Evolutionary conservation across 352 stramenopile species (phyloP).

Genomic region (Phytopythium cucurbitacearum): DNA sequence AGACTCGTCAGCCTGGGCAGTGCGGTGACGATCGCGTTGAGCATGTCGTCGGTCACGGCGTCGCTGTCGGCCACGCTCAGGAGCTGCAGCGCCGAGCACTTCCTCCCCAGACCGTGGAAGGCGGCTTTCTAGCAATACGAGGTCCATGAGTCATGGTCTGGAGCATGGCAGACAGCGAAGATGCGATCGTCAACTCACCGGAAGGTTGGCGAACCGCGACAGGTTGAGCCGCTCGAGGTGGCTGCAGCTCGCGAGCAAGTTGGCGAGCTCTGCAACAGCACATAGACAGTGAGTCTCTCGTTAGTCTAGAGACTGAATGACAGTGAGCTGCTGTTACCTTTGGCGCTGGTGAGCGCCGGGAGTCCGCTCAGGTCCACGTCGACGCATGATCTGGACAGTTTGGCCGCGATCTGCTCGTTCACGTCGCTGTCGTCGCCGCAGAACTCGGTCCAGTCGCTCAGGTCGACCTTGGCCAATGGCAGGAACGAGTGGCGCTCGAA

Average conservation of each 20-base stretch:
- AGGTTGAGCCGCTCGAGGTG: conserved; percentile 37
- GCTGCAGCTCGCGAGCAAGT: conserved; percentile 31
- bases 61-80: conserved; percentile 43
- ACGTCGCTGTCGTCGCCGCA: conserved; percentile 17
- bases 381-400: conserved; percentile 36
- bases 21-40: conserved; percentile 22
- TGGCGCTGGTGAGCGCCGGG: conserved; percentile 10
- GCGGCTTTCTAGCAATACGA: conserved; percentile 44
- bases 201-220: conserved; percentile 26
- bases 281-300: background rate
- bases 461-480: conserved; percentile 28
- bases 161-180: background rate
- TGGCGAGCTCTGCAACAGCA: conserved; percentile 24
- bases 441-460: conserved; percentile 52
- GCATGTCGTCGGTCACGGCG: conserved; percentile 47
- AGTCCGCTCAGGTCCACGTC: conserved; percentile 47
- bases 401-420: conserved; percentile 31
- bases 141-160: background rate
- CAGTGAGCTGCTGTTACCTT: conserved; percentile 18
- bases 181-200: conserved; percentile 18
- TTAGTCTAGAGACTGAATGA: background rate
- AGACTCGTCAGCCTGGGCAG: conserved; percentile 39
- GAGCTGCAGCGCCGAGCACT: conserved; percentile 19
- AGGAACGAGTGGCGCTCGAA: conserved; percentile 49
- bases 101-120: conserved; percentile 23